These are phyloP conservation scores for Suaeda aralocaspica DNA, from an alignment of 148 eudicot species.

Conservation along the genomic window DNA sequence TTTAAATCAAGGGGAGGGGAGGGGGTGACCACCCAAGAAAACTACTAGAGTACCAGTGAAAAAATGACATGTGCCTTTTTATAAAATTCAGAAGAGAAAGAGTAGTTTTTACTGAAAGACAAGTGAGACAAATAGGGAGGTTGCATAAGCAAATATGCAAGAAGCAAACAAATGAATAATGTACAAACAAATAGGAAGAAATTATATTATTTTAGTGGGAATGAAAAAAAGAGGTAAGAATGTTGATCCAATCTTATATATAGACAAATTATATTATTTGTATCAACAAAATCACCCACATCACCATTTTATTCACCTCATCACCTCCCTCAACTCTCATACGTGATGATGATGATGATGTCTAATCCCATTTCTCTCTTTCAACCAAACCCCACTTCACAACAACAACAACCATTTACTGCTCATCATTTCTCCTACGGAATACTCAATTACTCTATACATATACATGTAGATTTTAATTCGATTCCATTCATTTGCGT, in stretches of 20 bases:
- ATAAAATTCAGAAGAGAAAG: background rate
- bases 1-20: too few species aligned
- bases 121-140: conserved; percentile 14
- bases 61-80: conserved; percentile 12
- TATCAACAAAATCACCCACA: conserved; percentile 8
- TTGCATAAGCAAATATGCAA: conserved; percentile 6
- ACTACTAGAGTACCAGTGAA: background rate
- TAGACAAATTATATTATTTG: conserved; percentile 12
- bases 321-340: too few species aligned
- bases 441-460: too few species aligned
- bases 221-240: background rate
- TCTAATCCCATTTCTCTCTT: conserved; percentile 23
- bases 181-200: conserved; percentile 1
- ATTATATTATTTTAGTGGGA: background rate
- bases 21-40: background rate
- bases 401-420: conserved; percentile 1
- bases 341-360: conserved; percentile 25
- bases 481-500: too few species aligned
- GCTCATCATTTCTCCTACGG: conserved; percentile 1
- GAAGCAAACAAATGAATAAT: background rate
- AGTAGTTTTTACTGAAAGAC: background rate
- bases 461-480: too few species aligned
- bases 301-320: conserved; percentile 10
- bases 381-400: conserved; percentile 27
- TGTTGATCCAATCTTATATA: background rate